A percentile compares a stretch with the other conserved stretches of the same genome.
phyloP scores from a whole-genome alignment of 1,139 yeast species.

The Pichia sp. region DNA sequence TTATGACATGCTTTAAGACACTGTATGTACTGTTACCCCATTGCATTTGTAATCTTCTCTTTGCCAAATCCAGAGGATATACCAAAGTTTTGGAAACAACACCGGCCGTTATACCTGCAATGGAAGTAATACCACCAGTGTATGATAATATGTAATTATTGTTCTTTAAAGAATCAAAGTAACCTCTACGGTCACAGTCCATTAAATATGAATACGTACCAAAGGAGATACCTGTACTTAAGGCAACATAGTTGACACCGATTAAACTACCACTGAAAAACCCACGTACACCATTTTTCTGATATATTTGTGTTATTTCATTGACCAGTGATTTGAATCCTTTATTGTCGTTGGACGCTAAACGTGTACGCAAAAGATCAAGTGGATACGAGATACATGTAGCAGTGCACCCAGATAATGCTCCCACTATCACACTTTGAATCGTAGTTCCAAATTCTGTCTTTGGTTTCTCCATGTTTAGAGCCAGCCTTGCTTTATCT shows the following conservation, averaged over 20 bases:
- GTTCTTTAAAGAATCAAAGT: slow-evolving; percentile 14
- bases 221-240: slow-evolving; percentile 33
- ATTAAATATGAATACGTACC: slow-evolving; percentile 27
- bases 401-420: slow-evolving; percentile 72
- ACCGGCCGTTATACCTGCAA: slow-evolving; percentile 81
- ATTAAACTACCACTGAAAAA: slow-evolving; percentile 76
- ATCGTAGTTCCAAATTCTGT: slow-evolving; percentile 31
- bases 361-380: slow-evolving; percentile 79
- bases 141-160: neutral
- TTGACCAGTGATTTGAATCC: slow-evolving; percentile 46
- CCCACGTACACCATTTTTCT: slow-evolving; percentile 51
- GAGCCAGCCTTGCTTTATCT: slow-evolving; percentile 34
- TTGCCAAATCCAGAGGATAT: slow-evolving; percentile 82
- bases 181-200: slow-evolving; percentile 7
- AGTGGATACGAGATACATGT: slow-evolving; percentile 81
- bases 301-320: slow-evolving; percentile 46
- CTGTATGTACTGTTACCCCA: slow-evolving; percentile 15
- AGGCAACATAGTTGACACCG: slow-evolving; percentile 40
- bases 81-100: slow-evolving; percentile 66
- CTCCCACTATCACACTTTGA: slow-evolving; percentile 53
- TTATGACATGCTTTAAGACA: slow-evolving; percentile 40
- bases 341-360: slow-evolving; percentile 56
- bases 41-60: slow-evolving; percentile 76
- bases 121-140: slow-evolving; percentile 32
- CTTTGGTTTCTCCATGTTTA: neutral